phyloP scores from a whole-genome alignment of 768 basidiomycete species.

The Favolaschia claudopus region DNA sequence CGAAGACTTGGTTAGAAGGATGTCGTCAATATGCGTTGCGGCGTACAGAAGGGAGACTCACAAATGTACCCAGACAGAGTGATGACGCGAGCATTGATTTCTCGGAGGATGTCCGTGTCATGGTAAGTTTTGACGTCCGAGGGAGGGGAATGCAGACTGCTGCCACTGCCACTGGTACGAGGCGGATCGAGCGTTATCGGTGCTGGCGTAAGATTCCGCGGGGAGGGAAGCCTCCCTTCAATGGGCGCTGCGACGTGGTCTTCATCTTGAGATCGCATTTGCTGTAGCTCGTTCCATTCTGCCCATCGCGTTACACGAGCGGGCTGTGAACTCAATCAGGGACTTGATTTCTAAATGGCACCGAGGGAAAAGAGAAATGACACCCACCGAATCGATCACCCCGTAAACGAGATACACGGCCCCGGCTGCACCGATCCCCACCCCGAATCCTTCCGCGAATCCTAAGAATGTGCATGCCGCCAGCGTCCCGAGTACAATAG shows the following conservation, averaged over 20 bases:
- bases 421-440: conserved; percentile 31
- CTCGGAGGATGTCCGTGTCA: conserved; percentile 2
- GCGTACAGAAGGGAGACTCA: not conserved
- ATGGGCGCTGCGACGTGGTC: conserved; percentile 7
- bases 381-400: conserved; percentile 31
- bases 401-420: conserved; percentile 30
- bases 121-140: not conserved
- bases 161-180: not conserved
- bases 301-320: conserved; percentile 29
- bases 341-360: not conserved
- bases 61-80: conserved; percentile 16
- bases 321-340: conserved; percentile 9
- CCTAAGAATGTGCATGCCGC: conserved; percentile 31
- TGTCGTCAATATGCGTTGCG: not conserved
- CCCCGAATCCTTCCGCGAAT: conserved; percentile 34
- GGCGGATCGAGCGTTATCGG: not conserved
- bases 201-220: conserved; percentile 8
- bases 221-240: not conserved
- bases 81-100: conserved; percentile 19
- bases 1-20: conserved; percentile 3
- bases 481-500: conserved; percentile 29
- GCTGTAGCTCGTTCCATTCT: conserved; percentile 29
- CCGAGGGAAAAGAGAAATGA: not conserved
- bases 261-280: not conserved
- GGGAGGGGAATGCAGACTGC: not conserved